Evolutionary conservation across 2,329 filamentous ascomycete genomes (phyloP).

Genomic region (Xylaria sp.): DNA sequence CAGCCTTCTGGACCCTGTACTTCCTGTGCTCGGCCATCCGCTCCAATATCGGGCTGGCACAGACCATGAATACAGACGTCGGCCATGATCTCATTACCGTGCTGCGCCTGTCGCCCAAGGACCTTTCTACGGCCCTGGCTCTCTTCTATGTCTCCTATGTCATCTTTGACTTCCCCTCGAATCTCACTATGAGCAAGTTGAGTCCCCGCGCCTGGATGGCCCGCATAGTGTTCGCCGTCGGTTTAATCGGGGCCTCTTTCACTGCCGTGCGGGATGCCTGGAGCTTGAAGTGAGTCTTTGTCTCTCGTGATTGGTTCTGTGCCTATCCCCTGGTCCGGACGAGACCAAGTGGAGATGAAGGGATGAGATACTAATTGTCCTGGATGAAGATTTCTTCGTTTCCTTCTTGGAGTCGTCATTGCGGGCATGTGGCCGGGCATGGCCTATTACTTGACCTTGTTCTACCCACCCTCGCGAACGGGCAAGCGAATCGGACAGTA

Average conservation of each 20-base stretch:
- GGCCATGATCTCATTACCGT: conserved; percentile 80
- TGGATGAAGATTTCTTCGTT: conserved; percentile 72
- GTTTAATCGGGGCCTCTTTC: conserved; percentile 85
- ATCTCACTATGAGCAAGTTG: conserved; percentile 86
- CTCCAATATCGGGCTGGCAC: conserved; percentile 91
- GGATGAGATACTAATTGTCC: conserved; percentile 31
- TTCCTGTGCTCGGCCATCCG: conserved; percentile 93
- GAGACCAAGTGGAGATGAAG: neutral
- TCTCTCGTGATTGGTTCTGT: neutral
- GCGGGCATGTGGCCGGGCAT: conserved; percentile 97
- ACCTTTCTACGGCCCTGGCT: conserved; percentile 85
- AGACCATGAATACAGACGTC: conserved; percentile 84
- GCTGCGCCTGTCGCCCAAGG: conserved; percentile 75
- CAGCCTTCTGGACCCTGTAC: conserved; percentile 89
- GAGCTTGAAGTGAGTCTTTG: conserved; percentile 77
- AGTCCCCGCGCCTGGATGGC: conserved; percentile 93
- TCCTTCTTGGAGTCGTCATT: conserved; percentile 86
- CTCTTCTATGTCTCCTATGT: conserved; percentile 95
- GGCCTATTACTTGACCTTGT: conserved; percentile 91
- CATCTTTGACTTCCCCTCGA: conserved; percentile 88
- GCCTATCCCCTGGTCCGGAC: neutral
- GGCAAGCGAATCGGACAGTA: conserved; percentile 91
- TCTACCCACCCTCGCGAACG: conserved; percentile 87
- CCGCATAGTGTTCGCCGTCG: conserved; percentile 87
- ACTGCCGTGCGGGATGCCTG: conserved; percentile 83